phyloP scores from a whole-genome alignment of 75 land plant genomes.

The Pinus tabuliformis region DNA sequence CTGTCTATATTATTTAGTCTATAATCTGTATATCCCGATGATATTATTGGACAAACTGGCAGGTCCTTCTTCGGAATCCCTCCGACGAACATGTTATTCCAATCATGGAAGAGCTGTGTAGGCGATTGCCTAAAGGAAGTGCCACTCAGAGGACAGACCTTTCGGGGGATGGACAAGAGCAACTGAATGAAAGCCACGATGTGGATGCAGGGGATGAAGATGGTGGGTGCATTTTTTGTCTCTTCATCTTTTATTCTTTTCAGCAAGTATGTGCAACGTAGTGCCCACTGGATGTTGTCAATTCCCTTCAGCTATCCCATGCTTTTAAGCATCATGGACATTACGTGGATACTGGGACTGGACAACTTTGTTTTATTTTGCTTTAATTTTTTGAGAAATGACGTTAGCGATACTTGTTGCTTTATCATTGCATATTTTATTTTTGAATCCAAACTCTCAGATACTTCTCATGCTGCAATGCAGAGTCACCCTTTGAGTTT shows the following conservation, averaged over 20 bases:
- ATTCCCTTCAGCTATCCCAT: neutral
- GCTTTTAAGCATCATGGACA: too few species aligned
- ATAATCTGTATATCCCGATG: neutral
- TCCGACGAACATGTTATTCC: slow-evolving; percentile 85
- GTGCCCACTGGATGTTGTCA: neutral
- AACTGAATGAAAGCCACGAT: slow-evolving; percentile 32
- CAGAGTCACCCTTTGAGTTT: slow-evolving; percentile 97
- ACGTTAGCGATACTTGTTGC: neutral
- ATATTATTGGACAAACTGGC: neutral
- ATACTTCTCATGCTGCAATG: slow-evolving; percentile 9
- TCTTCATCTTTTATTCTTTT: slow-evolving; percentile 1
- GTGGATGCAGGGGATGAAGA: slow-evolving; percentile 63
- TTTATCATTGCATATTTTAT: neutral
- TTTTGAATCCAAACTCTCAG: neutral
- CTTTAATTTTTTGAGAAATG: neutral
- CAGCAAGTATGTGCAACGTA: neutral
- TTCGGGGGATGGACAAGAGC: slow-evolving; percentile 36
- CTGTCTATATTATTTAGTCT: neutral
- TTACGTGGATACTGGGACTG: too few species aligned
- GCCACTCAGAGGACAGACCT: slow-evolving; percentile 12
- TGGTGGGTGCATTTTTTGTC: slow-evolving; percentile 31
- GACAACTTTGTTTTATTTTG: neutral
- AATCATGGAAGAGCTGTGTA: slow-evolving; percentile 82
- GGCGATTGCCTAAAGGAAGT: slow-evolving; percentile 64
- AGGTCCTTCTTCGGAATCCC: slow-evolving; percentile 96